These are phyloP conservation scores for Penicillium decumbens DNA, from an alignment of 2,329 filamentous ascomycete genomes.

Conservation along the genomic window DNA sequence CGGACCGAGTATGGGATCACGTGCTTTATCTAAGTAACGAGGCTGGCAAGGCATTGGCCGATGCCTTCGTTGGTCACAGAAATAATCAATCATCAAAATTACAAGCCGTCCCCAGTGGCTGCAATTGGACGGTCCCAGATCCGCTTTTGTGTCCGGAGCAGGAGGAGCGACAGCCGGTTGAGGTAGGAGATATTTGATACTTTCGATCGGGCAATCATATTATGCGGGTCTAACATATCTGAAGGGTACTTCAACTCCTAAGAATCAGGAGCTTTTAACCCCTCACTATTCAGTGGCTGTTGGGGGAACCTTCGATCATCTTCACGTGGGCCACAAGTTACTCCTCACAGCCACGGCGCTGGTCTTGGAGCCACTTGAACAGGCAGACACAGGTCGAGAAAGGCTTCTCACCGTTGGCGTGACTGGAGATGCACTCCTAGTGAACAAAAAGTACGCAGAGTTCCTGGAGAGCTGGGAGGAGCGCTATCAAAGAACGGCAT, in stretches of 20 bases:
- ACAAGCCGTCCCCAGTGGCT: constrained; percentile 21
- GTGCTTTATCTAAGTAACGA: constrained; percentile 31
- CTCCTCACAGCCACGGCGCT: constrained; percentile 82
- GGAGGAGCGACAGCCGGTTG: constrained; percentile 1
- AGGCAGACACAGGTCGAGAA: constrained; percentile 31
- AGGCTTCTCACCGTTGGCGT: constrained; percentile 74
- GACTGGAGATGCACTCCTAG: constrained; percentile 78
- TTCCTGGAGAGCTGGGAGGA: constrained; percentile 74
- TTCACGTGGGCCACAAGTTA: constrained; percentile 94
- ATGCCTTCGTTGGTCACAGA: constrained; percentile 27
- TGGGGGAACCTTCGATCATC: constrained; percentile 92
- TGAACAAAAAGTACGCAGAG: constrained; percentile 82
- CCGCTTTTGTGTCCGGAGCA: constrained; percentile 23
- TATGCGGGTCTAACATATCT: not conserved
- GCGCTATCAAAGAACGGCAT: constrained; percentile 63
- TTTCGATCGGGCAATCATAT: not conserved
- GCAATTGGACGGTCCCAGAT: constrained; percentile 21
- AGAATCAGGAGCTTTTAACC: not conserved
- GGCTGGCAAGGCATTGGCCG: constrained; percentile 25
- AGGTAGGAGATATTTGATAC: not conserved
- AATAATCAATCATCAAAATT: constrained; percentile 16
- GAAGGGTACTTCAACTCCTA: not conserved
- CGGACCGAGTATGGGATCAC: constrained; percentile 29
- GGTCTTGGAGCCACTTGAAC: constrained; percentile 54
- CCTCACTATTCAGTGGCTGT: constrained; percentile 65